phyloP scores from a whole-genome alignment of 2,329 filamentous ascomycete species.

The Boeremia lycopersici region DNA sequence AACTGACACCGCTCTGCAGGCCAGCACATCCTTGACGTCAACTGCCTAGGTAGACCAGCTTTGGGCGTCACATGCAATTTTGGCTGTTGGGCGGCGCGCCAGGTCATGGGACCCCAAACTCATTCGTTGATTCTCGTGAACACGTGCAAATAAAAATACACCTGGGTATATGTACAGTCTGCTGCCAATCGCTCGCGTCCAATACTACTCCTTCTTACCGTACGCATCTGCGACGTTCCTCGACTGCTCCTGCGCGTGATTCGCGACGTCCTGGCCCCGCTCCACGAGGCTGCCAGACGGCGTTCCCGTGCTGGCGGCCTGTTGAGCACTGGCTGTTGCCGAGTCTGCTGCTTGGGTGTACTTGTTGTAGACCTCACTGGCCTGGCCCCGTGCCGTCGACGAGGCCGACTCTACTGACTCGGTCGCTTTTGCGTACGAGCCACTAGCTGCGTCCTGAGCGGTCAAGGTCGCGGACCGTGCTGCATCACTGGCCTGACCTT shows the following conservation, averaged over 20 bases:
- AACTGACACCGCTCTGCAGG: background rate
- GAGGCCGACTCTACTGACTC: constrained; percentile 25
- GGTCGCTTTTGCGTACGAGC: constrained; percentile 21
- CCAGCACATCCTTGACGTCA: background rate
- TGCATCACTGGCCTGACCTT: constrained; percentile 25
- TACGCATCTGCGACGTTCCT: constrained; percentile 19
- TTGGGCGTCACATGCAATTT: constrained; percentile 14
- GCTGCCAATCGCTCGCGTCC: background rate
- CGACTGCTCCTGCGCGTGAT: constrained; percentile 20
- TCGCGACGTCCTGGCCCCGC: constrained; percentile 28
- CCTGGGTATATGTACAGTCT: constrained; percentile 30
- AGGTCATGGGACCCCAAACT: constrained; percentile 15
- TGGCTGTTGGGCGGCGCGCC: constrained; percentile 7
- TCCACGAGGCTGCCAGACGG: constrained; percentile 25
- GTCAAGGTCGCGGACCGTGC: constrained; percentile 10
- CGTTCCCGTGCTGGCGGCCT: constrained; percentile 9
- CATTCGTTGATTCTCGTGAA: background rate
- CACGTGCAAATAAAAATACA: constrained; percentile 7
- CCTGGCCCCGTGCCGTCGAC: constrained; percentile 24
- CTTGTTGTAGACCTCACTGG: constrained; percentile 18
- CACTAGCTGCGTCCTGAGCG: constrained; percentile 28
- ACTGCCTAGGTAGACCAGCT: background rate
- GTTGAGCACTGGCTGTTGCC: constrained; percentile 5
- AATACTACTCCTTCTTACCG: constrained; percentile 10
- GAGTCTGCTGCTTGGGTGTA: constrained; percentile 14